Conservation (phyloP, 106 monocot genomes). For the Dendrobium nobile region DNA sequence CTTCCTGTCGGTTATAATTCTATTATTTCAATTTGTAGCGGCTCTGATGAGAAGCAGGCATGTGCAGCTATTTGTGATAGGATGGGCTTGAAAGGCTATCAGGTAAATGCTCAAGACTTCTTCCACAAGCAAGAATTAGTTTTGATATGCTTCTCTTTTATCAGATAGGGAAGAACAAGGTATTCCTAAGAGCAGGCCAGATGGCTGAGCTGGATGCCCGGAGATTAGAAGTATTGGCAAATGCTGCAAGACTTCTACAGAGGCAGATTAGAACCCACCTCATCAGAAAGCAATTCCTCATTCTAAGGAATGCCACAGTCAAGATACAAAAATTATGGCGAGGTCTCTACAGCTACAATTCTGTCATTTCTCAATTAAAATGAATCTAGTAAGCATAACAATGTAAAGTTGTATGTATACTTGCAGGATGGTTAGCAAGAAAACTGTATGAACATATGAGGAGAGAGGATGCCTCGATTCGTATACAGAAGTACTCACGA, state of each 20-base stretch:
- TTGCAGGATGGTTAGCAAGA: conserved; percentile 67
- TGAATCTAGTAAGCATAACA: background rate
- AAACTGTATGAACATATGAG: conserved; percentile 65
- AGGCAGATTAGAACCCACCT: conserved; percentile 85
- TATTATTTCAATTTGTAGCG: conserved; percentile 26
- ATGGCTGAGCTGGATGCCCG: conserved; percentile 99
- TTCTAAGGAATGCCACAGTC: conserved; percentile 43
- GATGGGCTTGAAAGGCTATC: conserved; percentile 94
- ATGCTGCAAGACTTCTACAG: conserved; percentile 73
- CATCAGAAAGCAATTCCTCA: conserved; percentile 68
- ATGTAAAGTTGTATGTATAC: background rate
- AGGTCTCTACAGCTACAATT: conserved; percentile 31
- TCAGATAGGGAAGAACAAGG: conserved; percentile 97
- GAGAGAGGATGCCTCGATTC: conserved; percentile 69
- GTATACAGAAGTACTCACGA: conserved; percentile 83
- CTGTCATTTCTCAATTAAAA: background rate
- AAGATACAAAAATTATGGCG: conserved; percentile 70
- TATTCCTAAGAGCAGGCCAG: conserved; percentile 98
- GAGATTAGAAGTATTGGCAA: conserved; percentile 85
- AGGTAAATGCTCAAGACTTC: conserved; percentile 34
- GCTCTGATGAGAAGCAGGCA: conserved; percentile 87
- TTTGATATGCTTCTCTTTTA: background rate
- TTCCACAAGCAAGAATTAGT: background rate
- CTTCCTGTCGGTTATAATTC: background rate
- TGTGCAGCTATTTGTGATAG: conserved; percentile 75